phyloP scores from a whole-genome alignment of 495 filamentous ascomycete genomes.

The Hypoxylon fuscum region DNA sequence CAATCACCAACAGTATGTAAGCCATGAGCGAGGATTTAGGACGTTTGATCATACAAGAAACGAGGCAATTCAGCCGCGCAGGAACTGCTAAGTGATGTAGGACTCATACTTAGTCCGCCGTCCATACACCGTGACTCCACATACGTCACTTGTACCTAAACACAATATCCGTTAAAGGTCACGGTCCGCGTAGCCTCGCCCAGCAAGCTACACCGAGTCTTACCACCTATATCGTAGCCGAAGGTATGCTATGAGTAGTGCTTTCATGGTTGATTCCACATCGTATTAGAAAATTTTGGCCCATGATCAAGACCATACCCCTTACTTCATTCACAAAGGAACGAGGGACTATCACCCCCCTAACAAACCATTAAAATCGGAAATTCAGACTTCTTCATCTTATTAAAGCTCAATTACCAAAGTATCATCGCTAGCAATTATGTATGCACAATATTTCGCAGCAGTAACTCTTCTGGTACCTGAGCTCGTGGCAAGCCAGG shows the following conservation, averaged over 20 bases:
- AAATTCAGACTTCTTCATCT: neutral
- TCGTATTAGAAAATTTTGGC: neutral
- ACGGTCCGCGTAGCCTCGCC: neutral
- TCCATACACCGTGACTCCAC: neutral
- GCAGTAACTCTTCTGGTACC: neutral
- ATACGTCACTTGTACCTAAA: neutral
- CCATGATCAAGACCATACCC: neutral
- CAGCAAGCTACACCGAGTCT: neutral
- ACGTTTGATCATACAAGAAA: neutral
- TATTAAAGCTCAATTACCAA: neutral
- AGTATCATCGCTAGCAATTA: neutral
- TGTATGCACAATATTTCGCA: neutral
- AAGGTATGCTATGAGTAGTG: neutral
- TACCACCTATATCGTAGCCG: neutral
- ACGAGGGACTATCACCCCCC: neutral
- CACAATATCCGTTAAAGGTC: neutral
- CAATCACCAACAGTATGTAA: no score
- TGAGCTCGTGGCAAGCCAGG: neutral
- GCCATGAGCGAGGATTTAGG: neutral
- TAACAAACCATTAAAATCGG: neutral
- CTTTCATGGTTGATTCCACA: neutral
- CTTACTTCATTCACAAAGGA: neutral
- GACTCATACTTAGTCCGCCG: no score
- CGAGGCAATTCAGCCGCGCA: neutral
- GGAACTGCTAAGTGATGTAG: neutral